A percentile compares a stretch with the other conserved stretches of the same genome.
phyloP scores from a whole-genome alignment of 2,329 filamentous ascomycete genomes.

The Lecanicillium sp. region DNA sequence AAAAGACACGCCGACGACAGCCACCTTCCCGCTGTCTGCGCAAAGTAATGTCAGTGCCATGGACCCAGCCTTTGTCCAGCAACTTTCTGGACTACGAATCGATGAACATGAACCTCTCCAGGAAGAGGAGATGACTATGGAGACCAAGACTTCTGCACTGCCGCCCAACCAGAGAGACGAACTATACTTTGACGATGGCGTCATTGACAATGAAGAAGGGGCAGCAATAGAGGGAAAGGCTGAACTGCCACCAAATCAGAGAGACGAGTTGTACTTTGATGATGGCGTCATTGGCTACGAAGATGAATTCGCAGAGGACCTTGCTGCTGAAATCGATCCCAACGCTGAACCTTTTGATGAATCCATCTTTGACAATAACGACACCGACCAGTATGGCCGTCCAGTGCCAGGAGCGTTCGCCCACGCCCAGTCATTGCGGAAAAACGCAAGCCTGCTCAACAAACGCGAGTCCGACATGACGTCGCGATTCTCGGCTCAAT shows the following conservation, averaged over 20 bases:
- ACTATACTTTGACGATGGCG: no score
- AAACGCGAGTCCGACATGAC: constrained; percentile 43
- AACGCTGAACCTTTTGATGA: constrained; percentile 61
- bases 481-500: constrained; percentile 38
- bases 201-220: no score
- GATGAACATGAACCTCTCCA: neutral
- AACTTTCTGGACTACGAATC: constrained; percentile 7
- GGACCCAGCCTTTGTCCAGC: neutral
- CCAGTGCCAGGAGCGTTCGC: constrained; percentile 55
- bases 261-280: constrained; percentile 66
- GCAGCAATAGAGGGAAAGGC: neutral
- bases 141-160: no score
- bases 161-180: neutral
- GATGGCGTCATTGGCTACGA: constrained; percentile 51
- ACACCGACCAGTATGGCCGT: constrained; percentile 56
- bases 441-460: constrained; percentile 25
- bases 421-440: constrained; percentile 42
- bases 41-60: neutral
- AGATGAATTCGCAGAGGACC: constrained; percentile 40
- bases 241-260: constrained; percentile 19
- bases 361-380: constrained; percentile 64
- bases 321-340: constrained; percentile 34
- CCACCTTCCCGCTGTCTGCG: constrained; percentile 12
- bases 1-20: constrained; percentile 34
- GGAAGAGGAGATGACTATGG: neutral